These are phyloP conservation scores for Marchantia paleacea DNA, from an alignment of 225 moss, liverwort and hornwort species.

Conservation along the genomic window DNA sequence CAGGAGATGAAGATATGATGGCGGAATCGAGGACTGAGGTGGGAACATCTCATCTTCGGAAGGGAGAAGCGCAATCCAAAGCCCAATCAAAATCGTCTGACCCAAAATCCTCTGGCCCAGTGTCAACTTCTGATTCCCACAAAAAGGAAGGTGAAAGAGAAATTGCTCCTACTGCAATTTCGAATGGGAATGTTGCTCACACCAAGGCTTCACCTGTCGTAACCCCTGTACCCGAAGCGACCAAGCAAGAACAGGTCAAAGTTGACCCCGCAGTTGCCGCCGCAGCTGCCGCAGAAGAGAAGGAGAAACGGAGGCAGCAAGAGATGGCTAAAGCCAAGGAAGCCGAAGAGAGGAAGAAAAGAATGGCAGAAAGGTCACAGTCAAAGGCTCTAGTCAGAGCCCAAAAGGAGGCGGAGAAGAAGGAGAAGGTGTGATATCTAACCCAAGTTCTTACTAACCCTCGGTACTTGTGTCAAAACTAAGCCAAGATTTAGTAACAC, in stretches of 20 bases:
- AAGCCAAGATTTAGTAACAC: too few species aligned
- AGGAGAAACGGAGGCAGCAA: slow-evolving; percentile 56
- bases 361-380: slow-evolving; percentile 57
- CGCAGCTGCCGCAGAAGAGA: slow-evolving; percentile 52
- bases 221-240: slow-evolving; percentile 15
- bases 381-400: slow-evolving; percentile 63
- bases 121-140: slow-evolving; percentile 8
- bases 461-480: not conserved
- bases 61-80: slow-evolving; percentile 15
- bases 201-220: slow-evolving; percentile 7
- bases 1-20: slow-evolving; percentile 22
- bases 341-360: slow-evolving; percentile 77
- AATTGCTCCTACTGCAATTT: not conserved
- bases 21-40: slow-evolving; percentile 14
- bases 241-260: slow-evolving; percentile 34
- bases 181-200: slow-evolving; percentile 7
- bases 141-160: slow-evolving; percentile 23
- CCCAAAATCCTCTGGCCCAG: not conserved
- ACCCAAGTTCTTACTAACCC: not conserved
- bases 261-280: slow-evolving; percentile 48
- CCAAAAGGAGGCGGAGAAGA: slow-evolving; percentile 71
- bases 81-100: slow-evolving; percentile 15
- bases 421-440: slow-evolving; percentile 39
- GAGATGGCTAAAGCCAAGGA: slow-evolving; percentile 83
- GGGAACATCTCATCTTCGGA: slow-evolving; percentile 1